Base-by-base conservation (phyloP, 495 filamentous ascomycete species). In the Beverwykella pulmonaria region DNA sequence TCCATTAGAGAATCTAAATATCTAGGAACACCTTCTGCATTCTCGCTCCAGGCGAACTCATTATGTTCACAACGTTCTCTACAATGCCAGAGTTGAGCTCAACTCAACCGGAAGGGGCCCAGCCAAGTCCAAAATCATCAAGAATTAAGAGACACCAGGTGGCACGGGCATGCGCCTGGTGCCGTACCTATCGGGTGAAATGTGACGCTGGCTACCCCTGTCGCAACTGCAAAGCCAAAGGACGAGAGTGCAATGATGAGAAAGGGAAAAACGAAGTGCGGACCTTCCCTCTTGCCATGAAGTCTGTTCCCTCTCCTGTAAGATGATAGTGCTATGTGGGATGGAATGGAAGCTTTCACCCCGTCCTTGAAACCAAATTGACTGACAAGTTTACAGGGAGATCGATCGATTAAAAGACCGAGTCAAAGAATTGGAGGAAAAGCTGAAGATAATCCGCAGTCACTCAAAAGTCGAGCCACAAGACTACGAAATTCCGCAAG, bases 161-260 rank as follows among this genome's bases (percentile, higher is more conserved):
- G 7, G 71, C 75, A 20, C 72, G 80, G 10, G 80, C 81, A 2
- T 83, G 81, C 62, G 80, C 81, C 68, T 80, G 79, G 77, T 83
- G 81, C 53, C 79, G 81, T 9, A 61, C 76, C 7, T 76, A 81
- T 57, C 74, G 80, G 2, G 77, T 80, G 64, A 82, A 81, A 63
- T 83, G 81, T 62, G 79, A 84, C 65, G 77, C 75, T 46, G 61
- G 69, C 20, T 60, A 73, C 48, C 81, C 80, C 10, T 83, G 82
- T 67, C 66, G 61, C 19, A 82, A 83, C 64, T 83, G 81, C 59
- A 60, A 73, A 53, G 75, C 27, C 23, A 73, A 75, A 71, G 79
- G 80, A 1, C 44, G 65, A 27, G 76, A 58, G 25, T 75, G 74
- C 41, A 63, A 68, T 36, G 62, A 63, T 19, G 75, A 59, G 12